Evolutionary conservation across 805 yeast species (phyloP).

Genomic region (Metschnikowia amazonensis): DNA sequence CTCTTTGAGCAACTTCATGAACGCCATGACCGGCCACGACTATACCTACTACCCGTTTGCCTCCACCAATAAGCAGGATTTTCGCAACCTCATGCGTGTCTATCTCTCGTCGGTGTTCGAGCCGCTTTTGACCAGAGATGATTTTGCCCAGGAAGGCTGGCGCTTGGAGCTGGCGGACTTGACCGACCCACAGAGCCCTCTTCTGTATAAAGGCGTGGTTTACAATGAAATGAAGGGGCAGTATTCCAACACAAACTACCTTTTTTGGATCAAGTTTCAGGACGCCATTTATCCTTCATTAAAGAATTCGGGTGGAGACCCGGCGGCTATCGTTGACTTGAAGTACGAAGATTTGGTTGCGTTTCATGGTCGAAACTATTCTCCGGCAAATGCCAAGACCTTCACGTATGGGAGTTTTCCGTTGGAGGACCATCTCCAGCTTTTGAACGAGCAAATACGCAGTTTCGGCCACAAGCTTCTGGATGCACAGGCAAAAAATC

Average conservation of each 20-base stretch:
- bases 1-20: slow-evolving; percentile 94
- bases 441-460: slow-evolving; percentile 52
- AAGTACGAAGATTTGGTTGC: slow-evolving; percentile 70
- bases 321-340: slow-evolving; percentile 69
- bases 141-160: slow-evolving; percentile 97
- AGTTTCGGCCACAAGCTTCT: no score
- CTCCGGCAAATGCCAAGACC: slow-evolving; percentile 84
- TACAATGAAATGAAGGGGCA: slow-evolving; percentile 99
- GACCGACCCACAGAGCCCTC: slow-evolving; percentile 53
- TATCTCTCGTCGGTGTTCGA: slow-evolving; percentile 83
- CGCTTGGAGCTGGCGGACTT: slow-evolving; percentile 72
- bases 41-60: slow-evolving; percentile 95
- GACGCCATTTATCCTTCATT: slow-evolving; percentile 80
- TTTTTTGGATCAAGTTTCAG: slow-evolving; percentile 79
- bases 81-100: slow-evolving; percentile 76
- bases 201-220: slow-evolving; percentile 90
- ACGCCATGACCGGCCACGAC: slow-evolving; percentile 98
- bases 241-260: slow-evolving; percentile 81
- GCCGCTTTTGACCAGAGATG: slow-evolving; percentile 74
- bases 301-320: slow-evolving; percentile 94
- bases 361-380: slow-evolving; percentile 74
- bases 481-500: no score
- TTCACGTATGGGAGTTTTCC: slow-evolving; percentile 85
- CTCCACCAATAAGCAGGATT: slow-evolving; percentile 84
- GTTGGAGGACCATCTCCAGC: slow-evolving; percentile 53